A percentile compares a stretch with the other conserved stretches of the same genome.
Evolutionary conservation across 2,329 filamentous ascomycete species (phyloP).

Genomic region (Clarireedia sp.): DNA sequence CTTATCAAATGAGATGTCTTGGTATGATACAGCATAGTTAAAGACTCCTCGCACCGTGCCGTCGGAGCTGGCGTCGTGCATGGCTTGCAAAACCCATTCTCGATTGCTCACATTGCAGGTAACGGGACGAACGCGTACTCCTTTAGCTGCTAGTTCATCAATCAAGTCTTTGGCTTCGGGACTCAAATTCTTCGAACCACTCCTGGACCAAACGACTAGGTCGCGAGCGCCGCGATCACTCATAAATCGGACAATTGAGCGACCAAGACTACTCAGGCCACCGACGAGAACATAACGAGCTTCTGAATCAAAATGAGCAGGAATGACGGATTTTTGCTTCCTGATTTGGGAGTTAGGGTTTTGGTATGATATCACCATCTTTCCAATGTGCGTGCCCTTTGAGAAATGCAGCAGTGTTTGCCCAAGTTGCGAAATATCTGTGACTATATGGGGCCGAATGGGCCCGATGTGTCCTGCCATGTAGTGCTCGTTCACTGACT

Average conservation of each 20-base stretch:
- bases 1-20: no score
- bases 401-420: no score
- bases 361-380: no score
- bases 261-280: constrained; percentile 13
- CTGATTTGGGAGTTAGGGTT: not conserved
- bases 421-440: no score
- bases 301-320: not conserved
- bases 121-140: no score
- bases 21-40: not conserved
- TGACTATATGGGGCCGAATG: no score
- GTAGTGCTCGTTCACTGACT: not conserved
- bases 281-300: constrained; percentile 10
- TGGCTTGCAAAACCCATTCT: not conserved
- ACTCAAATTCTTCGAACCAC: not conserved
- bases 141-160: no score
- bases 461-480: not conserved
- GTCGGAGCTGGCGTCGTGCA: not conserved
- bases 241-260: not conserved
- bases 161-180: no score
- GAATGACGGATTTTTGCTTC: not conserved
- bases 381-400: no score
- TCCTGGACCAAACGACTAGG: not conserved
- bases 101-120: not conserved
- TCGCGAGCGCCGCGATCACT: not conserved
- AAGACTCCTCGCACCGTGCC: not conserved